Base-by-base conservation (phyloP, 192 early-diverging fungal genomes). In the Coemansia brasiliensis region DNA sequence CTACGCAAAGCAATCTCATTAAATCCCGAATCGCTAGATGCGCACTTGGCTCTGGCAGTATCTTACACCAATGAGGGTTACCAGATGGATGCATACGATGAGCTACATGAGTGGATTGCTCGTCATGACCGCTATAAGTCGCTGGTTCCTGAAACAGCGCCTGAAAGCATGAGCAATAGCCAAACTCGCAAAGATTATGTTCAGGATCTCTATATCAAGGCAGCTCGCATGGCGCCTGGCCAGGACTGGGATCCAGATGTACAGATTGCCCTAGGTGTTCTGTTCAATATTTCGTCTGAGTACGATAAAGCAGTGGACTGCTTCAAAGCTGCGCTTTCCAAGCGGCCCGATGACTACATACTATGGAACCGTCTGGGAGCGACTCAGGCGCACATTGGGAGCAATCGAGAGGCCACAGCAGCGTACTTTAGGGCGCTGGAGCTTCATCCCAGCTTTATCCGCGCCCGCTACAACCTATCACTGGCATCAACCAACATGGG, bases 341-440 rank as follows among this genome's bases (percentile, higher is more conserved):
- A 83, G 20, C 82, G 90, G 16, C 97, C 97, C 11, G 81, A 88
- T 71, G 93, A 98, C 67, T 96, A 95, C 68, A 77, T 95, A 63
- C 80, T 97, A 35, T 99, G 93, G 93, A 98, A 98, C 81, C 92
- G 93, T 59, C 83, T 98, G 22, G 97, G 97, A 7, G 97, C 97
- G 4, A 99, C 95, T 1, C 82, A 94, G 38, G 97, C 95, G 18
- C 98, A 99, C 63, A 83, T 88, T 12, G 83, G 83, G n/a, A 77
- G 90, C 41, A 83, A 88, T 17, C 52, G 72, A 18, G 81, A 84
- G 13, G 94, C 95, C 8, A 91, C 96, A 6, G 90, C 94, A 10
- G 95, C 96, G 22, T 99, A 99, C 65, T 94, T 89, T 57, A 84
- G 89, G 15, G 97, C 95, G 2, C 83, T 99, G 32, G 86, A 94